phyloP scores from a whole-genome alignment of 179 eudicot genomes.

The Beta lomatogona region DNA sequence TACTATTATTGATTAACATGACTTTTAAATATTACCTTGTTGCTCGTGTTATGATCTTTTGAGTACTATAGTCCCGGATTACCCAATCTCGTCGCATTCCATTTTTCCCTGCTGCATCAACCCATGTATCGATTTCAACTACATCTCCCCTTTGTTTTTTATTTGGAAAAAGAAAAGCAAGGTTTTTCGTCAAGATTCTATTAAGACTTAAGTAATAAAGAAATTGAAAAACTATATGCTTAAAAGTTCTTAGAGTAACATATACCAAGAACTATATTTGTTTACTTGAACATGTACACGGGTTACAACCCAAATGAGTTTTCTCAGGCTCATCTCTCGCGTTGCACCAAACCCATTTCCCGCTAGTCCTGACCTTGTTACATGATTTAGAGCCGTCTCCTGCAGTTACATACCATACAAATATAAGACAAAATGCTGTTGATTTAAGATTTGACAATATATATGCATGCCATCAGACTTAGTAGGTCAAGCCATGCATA shows the following conservation, averaged over 20 bases:
- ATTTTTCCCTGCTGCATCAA: constrained; percentile 78
- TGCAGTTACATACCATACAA: constrained; percentile 21
- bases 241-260: neutral
- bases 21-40: constrained; percentile 49
- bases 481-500: no score
- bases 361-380: constrained; percentile 67
- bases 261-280: constrained; percentile 83
- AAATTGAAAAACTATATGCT: neutral
- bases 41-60: constrained; percentile 68
- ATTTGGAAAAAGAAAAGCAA: neutral
- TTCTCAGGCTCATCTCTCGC: constrained; percentile 74
- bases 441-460: no score
- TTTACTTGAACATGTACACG: constrained; percentile 74
- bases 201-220: no score
- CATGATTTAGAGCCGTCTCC: constrained; percentile 88
- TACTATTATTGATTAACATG: no score
- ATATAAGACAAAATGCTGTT: no score
- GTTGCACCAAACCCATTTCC: constrained; percentile 87
- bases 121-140: constrained; percentile 87
- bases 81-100: constrained; percentile 89
- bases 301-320: constrained; percentile 90
- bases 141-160: constrained; percentile 66
- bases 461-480: no score
- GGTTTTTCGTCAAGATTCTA: neutral
- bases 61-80: constrained; percentile 63